Evolutionary conservation across 306 rosid genomes (phyloP).

Genomic region (Styphnolobium japonicum): DNA sequence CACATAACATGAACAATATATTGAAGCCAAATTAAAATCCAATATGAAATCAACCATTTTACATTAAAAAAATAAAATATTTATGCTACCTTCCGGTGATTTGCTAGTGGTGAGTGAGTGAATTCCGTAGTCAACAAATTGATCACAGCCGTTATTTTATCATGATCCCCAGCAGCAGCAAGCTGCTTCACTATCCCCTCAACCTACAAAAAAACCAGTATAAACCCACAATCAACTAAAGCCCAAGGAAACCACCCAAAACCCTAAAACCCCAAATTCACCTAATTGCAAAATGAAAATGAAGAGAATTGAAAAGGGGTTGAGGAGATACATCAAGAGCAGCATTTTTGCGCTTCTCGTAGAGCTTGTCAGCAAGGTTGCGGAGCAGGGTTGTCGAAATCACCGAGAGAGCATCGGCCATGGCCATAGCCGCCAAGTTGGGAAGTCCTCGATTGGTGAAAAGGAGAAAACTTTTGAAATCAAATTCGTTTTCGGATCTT

Average conservation of each 20-base stretch:
- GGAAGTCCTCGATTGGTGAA: neutral
- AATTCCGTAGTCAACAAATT: conserved; percentile 71
- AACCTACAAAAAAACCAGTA: conserved; percentile 48
- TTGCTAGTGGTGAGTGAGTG: conserved; percentile 76
- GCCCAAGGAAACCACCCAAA: conserved; percentile 30
- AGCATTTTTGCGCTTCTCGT: conserved; percentile 98
- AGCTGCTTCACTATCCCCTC: conserved; percentile 95
- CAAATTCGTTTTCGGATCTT: conserved; percentile 44
- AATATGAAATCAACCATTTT: neutral
- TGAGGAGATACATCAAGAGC: conserved; percentile 75
- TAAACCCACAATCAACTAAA: conserved; percentile 10
- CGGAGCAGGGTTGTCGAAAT: conserved; percentile 81
- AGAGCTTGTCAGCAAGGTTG: conserved; percentile 91
- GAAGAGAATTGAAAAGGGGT: neutral
- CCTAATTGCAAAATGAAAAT: neutral
- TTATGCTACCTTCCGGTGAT: conserved; percentile 81
- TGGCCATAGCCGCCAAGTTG: conserved; percentile 35
- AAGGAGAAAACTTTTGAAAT: conserved; percentile 10
- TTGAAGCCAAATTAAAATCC: neutral
- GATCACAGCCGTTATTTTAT: conserved; percentile 80
- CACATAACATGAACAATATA: neutral
- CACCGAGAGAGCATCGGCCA: conserved; percentile 73
- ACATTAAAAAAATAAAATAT: neutral
- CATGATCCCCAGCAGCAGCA: conserved; percentile 72
- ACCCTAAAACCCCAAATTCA: conserved; percentile 47